A percentile compares a stretch with the other conserved stretches of the same genome.
Conservation (phyloP, 805 yeast species). For the Wickerhamiella vanderwaltii region DNA sequence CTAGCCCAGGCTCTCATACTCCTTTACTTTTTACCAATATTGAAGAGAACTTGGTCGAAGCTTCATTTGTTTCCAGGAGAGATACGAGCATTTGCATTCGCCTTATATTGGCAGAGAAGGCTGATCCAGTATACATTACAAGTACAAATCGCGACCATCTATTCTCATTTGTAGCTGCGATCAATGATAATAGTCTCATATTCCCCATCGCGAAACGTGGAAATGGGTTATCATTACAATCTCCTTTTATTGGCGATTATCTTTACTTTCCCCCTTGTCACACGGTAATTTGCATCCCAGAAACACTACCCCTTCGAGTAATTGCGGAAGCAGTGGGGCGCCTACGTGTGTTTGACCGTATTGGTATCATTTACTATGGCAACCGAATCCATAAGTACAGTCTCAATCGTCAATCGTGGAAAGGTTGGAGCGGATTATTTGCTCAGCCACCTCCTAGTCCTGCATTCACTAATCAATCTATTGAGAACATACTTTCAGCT, state of each 20-base stretch:
- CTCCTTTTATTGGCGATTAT: conserved; percentile 10
- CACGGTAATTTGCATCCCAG: conserved; percentile 12
- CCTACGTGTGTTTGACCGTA: conserved; percentile 12
- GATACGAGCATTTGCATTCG: conserved; percentile 1
- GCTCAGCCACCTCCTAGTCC: neutral
- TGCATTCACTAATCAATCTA: neutral
- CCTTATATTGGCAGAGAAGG: neutral
- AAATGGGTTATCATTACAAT: neutral
- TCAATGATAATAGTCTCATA: conserved; percentile 8
- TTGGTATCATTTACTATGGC: conserved; percentile 13
- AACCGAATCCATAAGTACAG: neutral
- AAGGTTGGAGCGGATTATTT: conserved; percentile 5
- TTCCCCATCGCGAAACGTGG: conserved; percentile 11
- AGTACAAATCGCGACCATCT: conserved; percentile 8
- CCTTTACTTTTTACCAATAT: conserved; percentile 2
- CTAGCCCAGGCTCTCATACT: neutral
- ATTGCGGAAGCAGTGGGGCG: conserved; percentile 12
- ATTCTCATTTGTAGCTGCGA: conserved; percentile 10
- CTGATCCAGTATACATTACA: conserved; percentile 2
- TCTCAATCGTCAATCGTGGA: conserved; percentile 11
- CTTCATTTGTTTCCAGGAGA: neutral
- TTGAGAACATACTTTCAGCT: neutral
- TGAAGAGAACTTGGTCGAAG: neutral
- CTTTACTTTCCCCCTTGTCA: conserved; percentile 10
- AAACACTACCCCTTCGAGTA: neutral